Evolutionary conservation across 2,329 filamentous ascomycete species (phyloP), one percentile per base, ranked within the genome.

Genomic region (Paecilomyces formosus): DNA sequence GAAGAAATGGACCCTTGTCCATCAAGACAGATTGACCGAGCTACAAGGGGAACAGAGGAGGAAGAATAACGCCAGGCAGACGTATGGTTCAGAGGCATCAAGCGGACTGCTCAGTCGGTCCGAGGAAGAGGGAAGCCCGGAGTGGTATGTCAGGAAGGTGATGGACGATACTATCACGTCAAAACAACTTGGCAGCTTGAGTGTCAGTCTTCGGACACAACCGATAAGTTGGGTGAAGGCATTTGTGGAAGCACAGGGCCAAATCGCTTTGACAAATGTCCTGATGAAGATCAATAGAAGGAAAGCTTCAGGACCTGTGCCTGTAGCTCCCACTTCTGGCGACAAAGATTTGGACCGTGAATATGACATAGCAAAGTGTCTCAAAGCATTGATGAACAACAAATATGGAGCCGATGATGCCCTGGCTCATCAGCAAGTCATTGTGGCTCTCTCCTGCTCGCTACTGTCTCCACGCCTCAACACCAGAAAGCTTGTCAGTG

Each of bases 321-420:
- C 84, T 24, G 83, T 85, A 4, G 75, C 80, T 33, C 84, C 80
- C 28, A 75, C 78, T 74, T 69, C 78, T 72, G 83, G 78, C 59
- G 91, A 96, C 66, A 91, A 89, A 72, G 90, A 93, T 69, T 81
- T 94, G 55, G 92, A 97, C 70, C 86, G 89, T 65, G 92, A 96
- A 76, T 97, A 97, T 72, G 94, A 97, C 71, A 96, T 99, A 62
- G 86, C 96, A 71, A 99, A 99, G 78, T 97, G 94, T 78, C 77
- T 99, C 59, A 97, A 97, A 79, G 92, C 92, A 31, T 78, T 97
- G 59, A 96, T 97, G 89, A 99, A 99, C 85, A 99, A 97, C 83
- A 97, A 96, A 73, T 97, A 96, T 73, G 94, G 94, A 61, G 94
- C 94, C 61, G 94, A 99, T 72, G 92, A 99, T 81, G 94, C 94